These are phyloP conservation scores for Starmerella asiatica DNA, from an alignment of 805 yeast genomes.

Conservation along the genomic window DNA sequence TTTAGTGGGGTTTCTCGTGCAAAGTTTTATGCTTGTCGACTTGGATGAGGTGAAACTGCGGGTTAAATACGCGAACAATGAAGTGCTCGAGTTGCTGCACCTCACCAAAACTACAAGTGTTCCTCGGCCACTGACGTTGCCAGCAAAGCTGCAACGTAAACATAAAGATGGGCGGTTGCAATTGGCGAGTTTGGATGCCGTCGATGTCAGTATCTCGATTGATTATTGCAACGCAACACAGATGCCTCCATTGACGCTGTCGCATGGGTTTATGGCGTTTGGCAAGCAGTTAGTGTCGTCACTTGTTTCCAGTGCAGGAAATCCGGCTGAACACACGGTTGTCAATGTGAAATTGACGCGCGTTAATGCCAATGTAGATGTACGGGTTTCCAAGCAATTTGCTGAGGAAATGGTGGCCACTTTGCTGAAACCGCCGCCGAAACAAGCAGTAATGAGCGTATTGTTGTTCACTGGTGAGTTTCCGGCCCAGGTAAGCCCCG, in stretches of 20 bases:
- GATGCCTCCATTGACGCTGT: constrained; percentile 18
- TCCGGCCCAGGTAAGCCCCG: constrained; percentile 6
- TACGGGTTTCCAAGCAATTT: constrained; percentile 24
- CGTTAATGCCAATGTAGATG: constrained; percentile 26
- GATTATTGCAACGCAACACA: constrained; percentile 29
- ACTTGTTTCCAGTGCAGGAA: constrained; percentile 21
- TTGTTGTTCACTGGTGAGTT: constrained; percentile 11
- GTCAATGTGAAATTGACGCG: constrained; percentile 23
- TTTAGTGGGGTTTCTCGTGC: constrained; percentile 30
- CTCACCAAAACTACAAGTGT: constrained; percentile 22
- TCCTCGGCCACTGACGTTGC: constrained; percentile 18
- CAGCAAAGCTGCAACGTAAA: constrained; percentile 16
- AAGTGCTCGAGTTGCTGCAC: constrained; percentile 18
- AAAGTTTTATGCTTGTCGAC: constrained; percentile 28
- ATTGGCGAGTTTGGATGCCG: constrained; percentile 18
- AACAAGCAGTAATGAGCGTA: constrained; percentile 26
- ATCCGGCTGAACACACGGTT: constrained; percentile 26
- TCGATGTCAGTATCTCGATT: constrained; percentile 24
- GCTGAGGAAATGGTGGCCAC: constrained; percentile 27
- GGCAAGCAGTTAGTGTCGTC: constrained; percentile 24
- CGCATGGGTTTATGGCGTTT: constrained; percentile 21
- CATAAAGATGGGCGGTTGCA: constrained; percentile 23
- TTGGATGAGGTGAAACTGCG: constrained; percentile 21
- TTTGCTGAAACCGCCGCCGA: constrained; percentile 32
- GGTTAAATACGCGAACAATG: constrained; percentile 22